Evolutionary conservation across 129 eudicot species (phyloP).

Genomic region (Escallonia rubra): DNA sequence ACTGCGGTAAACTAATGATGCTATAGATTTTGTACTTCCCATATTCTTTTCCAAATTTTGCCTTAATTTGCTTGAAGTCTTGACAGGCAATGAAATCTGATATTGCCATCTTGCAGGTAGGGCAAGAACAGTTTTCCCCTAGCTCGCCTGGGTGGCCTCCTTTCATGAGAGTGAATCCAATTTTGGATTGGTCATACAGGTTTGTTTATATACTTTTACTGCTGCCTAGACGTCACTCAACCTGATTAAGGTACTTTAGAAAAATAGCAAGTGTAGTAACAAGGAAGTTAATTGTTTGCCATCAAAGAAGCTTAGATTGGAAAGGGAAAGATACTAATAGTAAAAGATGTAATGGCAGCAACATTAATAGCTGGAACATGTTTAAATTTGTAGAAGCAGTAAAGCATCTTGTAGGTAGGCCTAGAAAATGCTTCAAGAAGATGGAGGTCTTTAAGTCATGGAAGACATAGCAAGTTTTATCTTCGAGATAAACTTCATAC

Average conservation of each 20-base stretch:
- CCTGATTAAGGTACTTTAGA: neutral
- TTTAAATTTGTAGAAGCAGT: neutral
- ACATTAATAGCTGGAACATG: slow-evolving; percentile 4
- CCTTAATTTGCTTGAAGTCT: neutral
- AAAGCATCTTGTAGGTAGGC: neutral
- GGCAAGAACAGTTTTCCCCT: slow-evolving; percentile 95
- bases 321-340: neutral
- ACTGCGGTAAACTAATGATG: slow-evolving; percentile 62
- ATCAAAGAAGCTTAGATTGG: neutral
- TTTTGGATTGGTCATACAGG: slow-evolving; percentile 99
- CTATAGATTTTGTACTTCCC: neutral
- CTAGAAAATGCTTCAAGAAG: neutral
- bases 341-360: too few relatives aligned
- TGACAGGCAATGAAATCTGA: neutral
- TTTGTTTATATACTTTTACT: slow-evolving; percentile 13
- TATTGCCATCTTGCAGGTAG: slow-evolving; percentile 50
- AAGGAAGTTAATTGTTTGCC: neutral
- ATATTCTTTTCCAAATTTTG: neutral
- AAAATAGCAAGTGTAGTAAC: neutral
- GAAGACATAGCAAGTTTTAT: neutral
- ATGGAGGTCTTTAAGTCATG: neutral
- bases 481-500: too few relatives aligned
- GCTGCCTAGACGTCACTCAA: neutral
- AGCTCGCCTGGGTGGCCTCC: slow-evolving; percentile 99
- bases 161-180: slow-evolving; percentile 98